Conservation (phyloP, 2,329 filamentous ascomycete genomes). For the Myotisia sp. region DNA sequence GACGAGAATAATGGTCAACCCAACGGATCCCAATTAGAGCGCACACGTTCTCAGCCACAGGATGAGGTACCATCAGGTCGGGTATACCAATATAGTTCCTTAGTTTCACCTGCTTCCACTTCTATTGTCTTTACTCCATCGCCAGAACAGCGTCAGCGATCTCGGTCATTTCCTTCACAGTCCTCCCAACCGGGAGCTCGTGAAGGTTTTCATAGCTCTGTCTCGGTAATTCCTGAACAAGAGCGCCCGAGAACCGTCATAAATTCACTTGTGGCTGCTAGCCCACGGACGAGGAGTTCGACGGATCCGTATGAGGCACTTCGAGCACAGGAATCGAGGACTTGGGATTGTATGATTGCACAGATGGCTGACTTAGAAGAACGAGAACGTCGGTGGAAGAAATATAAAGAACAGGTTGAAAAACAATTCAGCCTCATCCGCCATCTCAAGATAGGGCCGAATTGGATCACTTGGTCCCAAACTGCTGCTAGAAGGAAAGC, state of each 20-base stretch:
- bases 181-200: background rate
- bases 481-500: conserved; percentile 1
- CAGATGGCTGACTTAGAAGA: conserved; percentile 33
- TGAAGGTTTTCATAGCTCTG: too few species aligned
- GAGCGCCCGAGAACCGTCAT: too few species aligned
- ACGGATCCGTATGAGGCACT: conserved; percentile 19
- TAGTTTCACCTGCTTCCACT: conserved; percentile 7
- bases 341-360: conserved; percentile 29
- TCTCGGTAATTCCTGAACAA: too few species aligned
- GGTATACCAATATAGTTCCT: conserved; percentile 18
- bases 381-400: conserved; percentile 22
- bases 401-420: conserved; percentile 19
- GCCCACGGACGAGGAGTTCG: too few species aligned
- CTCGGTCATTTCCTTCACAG: background rate
- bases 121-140: conserved; percentile 2
- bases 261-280: too few species aligned
- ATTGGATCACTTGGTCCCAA: conserved; percentile 1
- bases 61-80: conserved; percentile 18
- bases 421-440: conserved; percentile 8
- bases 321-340: conserved; percentile 20
- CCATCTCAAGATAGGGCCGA: conserved; percentile 1
- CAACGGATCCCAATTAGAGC: background rate
- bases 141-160: conserved; percentile 1
- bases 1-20: conserved; percentile 38
- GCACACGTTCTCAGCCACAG: conserved; percentile 13